Evolutionary conservation across 2,329 filamentous ascomycete genomes (phyloP), one percentile per base, ranked within the genome.

Genomic region (Nannizziopsis barbatae): DNA sequence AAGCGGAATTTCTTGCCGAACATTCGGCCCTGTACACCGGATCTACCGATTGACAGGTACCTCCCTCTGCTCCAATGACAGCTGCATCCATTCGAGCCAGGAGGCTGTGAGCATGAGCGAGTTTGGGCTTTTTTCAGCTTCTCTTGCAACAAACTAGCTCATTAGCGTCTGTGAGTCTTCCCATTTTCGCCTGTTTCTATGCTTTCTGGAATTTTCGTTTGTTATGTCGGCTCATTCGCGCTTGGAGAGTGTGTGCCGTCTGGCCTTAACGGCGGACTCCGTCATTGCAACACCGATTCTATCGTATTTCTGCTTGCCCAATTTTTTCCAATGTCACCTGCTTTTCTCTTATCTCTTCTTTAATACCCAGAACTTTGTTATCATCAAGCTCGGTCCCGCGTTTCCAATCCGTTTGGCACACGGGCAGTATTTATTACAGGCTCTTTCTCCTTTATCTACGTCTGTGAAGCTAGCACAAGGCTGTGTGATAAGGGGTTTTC

Each of bases 321-420:
- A 15, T 42, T 10, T 32, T 10, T 12, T 14, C 10, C 38, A 20
- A 3, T 32, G 18, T 17, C 38, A 30, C 10, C 15, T n/a, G 10
- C 18, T 11, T 5, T 15, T 22, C 9, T 41, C 14, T 36, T 44
- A 15, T 41, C 17, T 5, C 32, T 37, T 6, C 36, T 44, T 3
- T 17, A 7, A 18, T 8, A 42, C n/a, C 42, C 30, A 11, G 6
- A 43, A 22, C 20, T 32, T 27, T 14, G 39, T 30, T 42, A 38
- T 30, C 39, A 15, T 44, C 27, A 22, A 32, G 27, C 38, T 41
- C 18, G 14, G 30, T 12, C 20, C 14, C 17, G 36, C 33, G 14
- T 43, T 42, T 31, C 39, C 33, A 42, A 45, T 57, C 44, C 58
- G 56, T 35, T 45, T 42, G 47, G 30, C 36, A 39, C n/a, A 33